Evolutionary conservation across 1,284 basidiomycete genomes (phyloP).

Genomic region (Puccinia coronata): DNA sequence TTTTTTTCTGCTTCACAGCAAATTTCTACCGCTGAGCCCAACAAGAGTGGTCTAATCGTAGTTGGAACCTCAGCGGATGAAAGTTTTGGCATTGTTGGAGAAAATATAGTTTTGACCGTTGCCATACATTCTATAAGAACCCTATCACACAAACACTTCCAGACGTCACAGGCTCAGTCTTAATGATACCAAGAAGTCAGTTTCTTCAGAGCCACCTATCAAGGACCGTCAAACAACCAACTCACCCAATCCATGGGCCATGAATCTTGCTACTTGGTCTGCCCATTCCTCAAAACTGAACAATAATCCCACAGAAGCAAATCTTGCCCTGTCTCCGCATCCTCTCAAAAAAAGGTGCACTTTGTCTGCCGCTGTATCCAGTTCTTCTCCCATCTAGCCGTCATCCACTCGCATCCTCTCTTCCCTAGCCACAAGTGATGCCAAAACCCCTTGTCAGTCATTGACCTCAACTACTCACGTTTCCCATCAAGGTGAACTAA

Average conservation of each 20-base stretch:
- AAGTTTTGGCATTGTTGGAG: too few species aligned
- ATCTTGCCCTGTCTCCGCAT: neutral
- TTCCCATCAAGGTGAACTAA: conserved; percentile 8
- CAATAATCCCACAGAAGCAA: neutral
- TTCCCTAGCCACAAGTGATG: neutral
- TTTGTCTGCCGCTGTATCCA: neutral
- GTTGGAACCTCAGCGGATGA: too few species aligned
- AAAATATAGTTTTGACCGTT: too few species aligned
- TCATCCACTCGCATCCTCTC: conserved; percentile 11
- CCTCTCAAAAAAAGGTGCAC: conserved; percentile 25
- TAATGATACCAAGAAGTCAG: too few species aligned
- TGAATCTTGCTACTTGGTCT: conserved; percentile 37
- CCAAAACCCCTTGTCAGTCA: neutral
- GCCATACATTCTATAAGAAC: too few species aligned
- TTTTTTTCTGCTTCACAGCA: too few species aligned
- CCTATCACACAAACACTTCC: too few species aligned
- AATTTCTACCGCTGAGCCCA: too few species aligned
- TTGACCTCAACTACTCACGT: neutral
- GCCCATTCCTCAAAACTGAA: neutral
- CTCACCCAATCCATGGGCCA: conserved; percentile 33
- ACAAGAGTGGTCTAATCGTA: too few species aligned
- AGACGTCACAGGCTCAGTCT: too few species aligned
- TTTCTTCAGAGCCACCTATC: neutral
- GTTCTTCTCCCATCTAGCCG: conserved; percentile 28
- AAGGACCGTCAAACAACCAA: neutral